A percentile compares a stretch with the other conserved stretches of the same genome.
Evolutionary conservation across 495 filamentous ascomycete genomes (phyloP).

Genomic region (Terfezia boudieri): DNA sequence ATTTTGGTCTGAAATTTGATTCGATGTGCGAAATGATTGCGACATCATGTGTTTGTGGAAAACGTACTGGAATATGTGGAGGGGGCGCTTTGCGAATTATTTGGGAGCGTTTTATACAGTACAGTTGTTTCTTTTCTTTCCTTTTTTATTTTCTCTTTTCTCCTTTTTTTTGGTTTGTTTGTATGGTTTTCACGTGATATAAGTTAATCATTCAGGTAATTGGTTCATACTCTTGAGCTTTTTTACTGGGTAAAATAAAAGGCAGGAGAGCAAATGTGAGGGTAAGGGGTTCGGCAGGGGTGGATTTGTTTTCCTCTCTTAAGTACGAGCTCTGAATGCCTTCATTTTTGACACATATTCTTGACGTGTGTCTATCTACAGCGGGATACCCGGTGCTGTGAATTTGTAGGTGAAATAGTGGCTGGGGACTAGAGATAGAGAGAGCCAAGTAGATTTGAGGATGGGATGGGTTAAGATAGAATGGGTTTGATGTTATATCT

Average conservation of each 20-base stretch:
- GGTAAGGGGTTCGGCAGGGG: no score
- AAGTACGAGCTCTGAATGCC: no score
- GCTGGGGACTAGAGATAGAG: neutral
- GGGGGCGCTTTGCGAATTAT: neutral
- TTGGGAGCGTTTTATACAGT: constrained; percentile 1
- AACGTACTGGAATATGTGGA: constrained; percentile 1
- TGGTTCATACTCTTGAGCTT: constrained; percentile 3
- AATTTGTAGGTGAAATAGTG: neutral
- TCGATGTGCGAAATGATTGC: constrained; percentile 1
- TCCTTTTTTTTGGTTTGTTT: neutral
- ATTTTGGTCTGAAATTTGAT: constrained; percentile 10
- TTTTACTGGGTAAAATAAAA: constrained; percentile 1
- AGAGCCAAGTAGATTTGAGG: neutral
- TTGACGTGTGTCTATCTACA: no score
- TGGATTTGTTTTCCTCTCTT: no score
- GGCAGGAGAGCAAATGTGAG: no score
- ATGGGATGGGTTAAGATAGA: neutral
- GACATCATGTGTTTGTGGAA: neutral
- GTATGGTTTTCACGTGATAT: neutral
- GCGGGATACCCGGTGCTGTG: no score
- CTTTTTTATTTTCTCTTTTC: neutral
- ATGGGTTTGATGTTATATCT: neutral
- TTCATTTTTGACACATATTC: no score
- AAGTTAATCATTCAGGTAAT: neutral
- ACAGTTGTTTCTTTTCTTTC: neutral